Evolutionary conservation across 2,329 filamentous ascomycete species (phyloP), one percentile per base, ranked within the genome.

Genomic region (Cordyceps cateniannulata): DNA sequence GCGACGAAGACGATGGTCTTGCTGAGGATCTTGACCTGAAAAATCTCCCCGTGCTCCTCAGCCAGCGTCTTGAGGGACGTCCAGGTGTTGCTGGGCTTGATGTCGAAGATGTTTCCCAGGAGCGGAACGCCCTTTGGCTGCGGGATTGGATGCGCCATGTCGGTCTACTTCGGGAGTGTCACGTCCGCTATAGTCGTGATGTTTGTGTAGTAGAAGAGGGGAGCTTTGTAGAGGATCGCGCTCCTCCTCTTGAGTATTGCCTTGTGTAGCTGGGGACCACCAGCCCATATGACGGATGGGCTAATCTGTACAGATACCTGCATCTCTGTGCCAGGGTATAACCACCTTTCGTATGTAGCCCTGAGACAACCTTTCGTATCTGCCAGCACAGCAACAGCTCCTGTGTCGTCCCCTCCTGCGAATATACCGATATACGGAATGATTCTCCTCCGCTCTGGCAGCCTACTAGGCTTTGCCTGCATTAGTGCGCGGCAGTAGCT

Each of bases 1-100:
- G 79, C 80, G 7, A 81, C 74, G 62, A 83, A 83, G 35, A 74
- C 66, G 22, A 75, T 64, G 24, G 69, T 70, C 9, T 70, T 66
- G 22, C 69, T 68, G 4, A 75, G 64, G 5, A 74, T 65, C 25
- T 70, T 75, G 66, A 75, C 67, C 65, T 75, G 68, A 63, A 75
- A 75, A 58, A 76, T 76, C 27, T 76, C 73, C 27, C 72, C 72
- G 52, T 75, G 66, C 59, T 71, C 64, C 51, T 75, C 73, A 0
- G 70, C 64, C 0, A 75, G 71, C 45, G 65, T 68, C 66, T 73
- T 75, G 35, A 76, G 66, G 1, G 71, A 76, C 5, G 63, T 56
- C 73, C 73, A 76, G 0, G 72, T 72, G 58, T 76, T 75, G 64
- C 63, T 67, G 7, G 72, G 67, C 16, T 71, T 67, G 44, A 76